These are phyloP conservation scores for Salix suchowensis DNA, from an alignment of 345 rosid species.

Conservation along the genomic window DNA sequence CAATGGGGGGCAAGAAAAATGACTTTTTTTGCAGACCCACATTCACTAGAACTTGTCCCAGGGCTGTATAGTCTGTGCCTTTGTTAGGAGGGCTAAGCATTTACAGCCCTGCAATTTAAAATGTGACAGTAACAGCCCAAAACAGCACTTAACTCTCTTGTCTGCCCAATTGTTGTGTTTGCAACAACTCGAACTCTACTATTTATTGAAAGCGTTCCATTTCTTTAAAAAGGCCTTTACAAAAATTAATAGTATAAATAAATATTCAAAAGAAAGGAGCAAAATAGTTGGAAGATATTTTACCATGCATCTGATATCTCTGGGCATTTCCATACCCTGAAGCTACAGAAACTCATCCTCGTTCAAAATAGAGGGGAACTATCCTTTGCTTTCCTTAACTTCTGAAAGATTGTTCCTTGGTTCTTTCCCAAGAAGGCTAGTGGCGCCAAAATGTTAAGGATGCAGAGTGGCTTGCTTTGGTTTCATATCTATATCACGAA, in stretches of 20 bases:
- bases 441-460: not conserved
- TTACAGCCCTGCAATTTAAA: not conserved
- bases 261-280: not conserved
- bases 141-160: not conserved
- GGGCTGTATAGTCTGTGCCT: not conserved
- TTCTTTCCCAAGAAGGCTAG: conserved; percentile 1
- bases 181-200: not conserved
- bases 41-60: not conserved
- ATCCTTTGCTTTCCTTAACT: not conserved
- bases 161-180: not conserved
- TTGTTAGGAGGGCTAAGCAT: not conserved
- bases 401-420: not conserved
- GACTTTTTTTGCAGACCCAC: not conserved
- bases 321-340: conserved; percentile 20
- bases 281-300: not conserved
- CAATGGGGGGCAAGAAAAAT: not conserved
- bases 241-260: conserved; percentile 6
- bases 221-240: conserved; percentile 22
- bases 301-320: conserved; percentile 10
- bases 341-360: conserved; percentile 1
- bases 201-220: conserved; percentile 2
- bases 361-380: conserved; percentile 18
- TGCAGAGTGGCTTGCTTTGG: not conserved
- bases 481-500: not conserved
- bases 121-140: not conserved